Evolutionary conservation across 2,329 filamentous ascomycete genomes (phyloP).

Genomic region (Chalara sp.): DNA sequence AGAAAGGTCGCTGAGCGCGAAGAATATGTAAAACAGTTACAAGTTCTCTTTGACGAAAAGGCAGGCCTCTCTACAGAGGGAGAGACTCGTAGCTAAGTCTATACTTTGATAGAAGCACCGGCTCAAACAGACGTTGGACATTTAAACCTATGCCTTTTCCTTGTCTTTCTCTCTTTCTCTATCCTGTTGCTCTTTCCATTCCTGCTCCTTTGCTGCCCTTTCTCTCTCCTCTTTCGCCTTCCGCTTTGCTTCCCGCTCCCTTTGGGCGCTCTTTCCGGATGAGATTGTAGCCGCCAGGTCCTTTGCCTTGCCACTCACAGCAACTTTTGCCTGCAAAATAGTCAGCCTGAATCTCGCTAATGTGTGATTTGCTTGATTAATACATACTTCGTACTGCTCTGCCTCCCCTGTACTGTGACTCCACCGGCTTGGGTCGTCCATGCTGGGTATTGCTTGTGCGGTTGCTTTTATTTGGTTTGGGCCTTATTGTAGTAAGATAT

Average conservation of each 20-base stretch:
- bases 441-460: no score
- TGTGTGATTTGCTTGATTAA: constrained; percentile 5
- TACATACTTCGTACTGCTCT: constrained; percentile 4
- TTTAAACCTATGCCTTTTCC: constrained; percentile 9
- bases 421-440: constrained; percentile 1
- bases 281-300: constrained; percentile 14
- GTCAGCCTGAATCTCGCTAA: constrained; percentile 7
- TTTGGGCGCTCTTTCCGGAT: constrained; percentile 12
- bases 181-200: constrained; percentile 13
- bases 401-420: constrained; percentile 4
- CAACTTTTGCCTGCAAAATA: constrained; percentile 14
- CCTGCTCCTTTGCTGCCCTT: constrained; percentile 10
- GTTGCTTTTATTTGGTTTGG: no score
- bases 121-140: constrained; percentile 6
- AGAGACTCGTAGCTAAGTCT: constrained; percentile 7
- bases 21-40: constrained; percentile 11
- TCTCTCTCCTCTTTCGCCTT: constrained; percentile 11
- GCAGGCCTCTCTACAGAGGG: constrained; percentile 9
- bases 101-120: constrained; percentile 3
- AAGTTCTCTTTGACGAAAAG: constrained; percentile 9
- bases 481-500: no score
- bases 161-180: constrained; percentile 14
- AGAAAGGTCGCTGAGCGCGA: constrained; percentile 13
- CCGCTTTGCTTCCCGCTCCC: constrained; percentile 12
- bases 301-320: constrained; percentile 13